phyloP scores from a whole-genome alignment of 2,329 filamentous ascomycete genomes.

The Penicillium brasilianum region DNA sequence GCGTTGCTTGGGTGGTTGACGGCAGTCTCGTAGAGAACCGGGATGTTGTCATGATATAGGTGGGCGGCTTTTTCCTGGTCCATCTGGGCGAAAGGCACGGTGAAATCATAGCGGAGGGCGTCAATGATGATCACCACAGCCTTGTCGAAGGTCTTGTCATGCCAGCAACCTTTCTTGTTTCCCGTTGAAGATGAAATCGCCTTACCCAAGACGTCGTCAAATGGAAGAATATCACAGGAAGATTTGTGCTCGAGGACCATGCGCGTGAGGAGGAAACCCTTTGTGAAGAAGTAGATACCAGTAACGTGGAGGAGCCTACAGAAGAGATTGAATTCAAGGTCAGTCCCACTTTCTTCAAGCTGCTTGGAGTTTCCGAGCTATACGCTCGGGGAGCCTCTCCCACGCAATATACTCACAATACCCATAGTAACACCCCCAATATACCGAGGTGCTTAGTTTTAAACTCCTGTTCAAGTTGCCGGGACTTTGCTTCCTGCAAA shows the following conservation, averaged over 20 bases:
- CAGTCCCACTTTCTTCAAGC: constrained; percentile 3
- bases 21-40: constrained; percentile 83
- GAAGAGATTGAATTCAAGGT: constrained; percentile 1
- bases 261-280: constrained; percentile 90
- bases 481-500: constrained; percentile 35
- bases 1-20: constrained; percentile 76
- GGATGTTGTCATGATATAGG: constrained; percentile 85
- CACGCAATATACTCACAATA: constrained; percentile 42
- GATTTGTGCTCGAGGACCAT: constrained; percentile 79
- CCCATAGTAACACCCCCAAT: constrained; percentile 46
- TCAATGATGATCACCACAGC: constrained; percentile 91
- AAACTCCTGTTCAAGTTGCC: constrained; percentile 44
- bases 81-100: constrained; percentile 71
- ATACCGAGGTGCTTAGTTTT: constrained; percentile 45
- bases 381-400: not conserved
- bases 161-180: constrained; percentile 80
- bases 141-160: constrained; percentile 90
- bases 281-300: constrained; percentile 90
- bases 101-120: constrained; percentile 95
- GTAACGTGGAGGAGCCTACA: constrained; percentile 71
- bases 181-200: constrained; percentile 27
- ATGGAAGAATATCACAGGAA: constrained; percentile 70
- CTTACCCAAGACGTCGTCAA: constrained; percentile 49
- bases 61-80: constrained; percentile 54
- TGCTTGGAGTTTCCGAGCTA: not conserved